Conservation (phyloP, 2,329 filamentous ascomycete species). For the Bipolaris gigantea region DNA sequence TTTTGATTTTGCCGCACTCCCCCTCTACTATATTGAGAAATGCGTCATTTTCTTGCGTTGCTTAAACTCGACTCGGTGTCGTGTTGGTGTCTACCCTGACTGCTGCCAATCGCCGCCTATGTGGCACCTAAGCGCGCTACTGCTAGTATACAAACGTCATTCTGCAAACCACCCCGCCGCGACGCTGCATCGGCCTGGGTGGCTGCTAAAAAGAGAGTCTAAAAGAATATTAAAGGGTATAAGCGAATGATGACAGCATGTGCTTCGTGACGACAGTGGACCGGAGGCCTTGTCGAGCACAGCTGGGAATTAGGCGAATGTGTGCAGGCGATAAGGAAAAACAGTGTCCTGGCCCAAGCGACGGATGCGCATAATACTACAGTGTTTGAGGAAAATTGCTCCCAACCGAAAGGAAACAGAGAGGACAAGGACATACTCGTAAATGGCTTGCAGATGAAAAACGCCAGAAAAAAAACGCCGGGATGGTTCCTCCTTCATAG, state of each 20-base stretch:
- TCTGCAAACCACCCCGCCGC: slow-evolving; percentile 20
- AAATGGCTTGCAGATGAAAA: slow-evolving; percentile 13
- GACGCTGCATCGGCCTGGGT: slow-evolving; percentile 12
- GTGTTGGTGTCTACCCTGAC: slow-evolving; percentile 17
- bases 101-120: background rate
- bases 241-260: slow-evolving; percentile 38
- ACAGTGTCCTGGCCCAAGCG: slow-evolving; percentile 4
- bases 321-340: slow-evolving; percentile 3
- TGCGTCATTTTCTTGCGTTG: slow-evolving; percentile 32
- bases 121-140: slow-evolving; percentile 2
- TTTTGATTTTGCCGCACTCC: slow-evolving; percentile 25
- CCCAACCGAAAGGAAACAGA: slow-evolving; percentile 8
- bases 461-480: slow-evolving; percentile 31
- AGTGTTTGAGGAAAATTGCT: slow-evolving; percentile 30
- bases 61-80: slow-evolving; percentile 15
- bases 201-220: slow-evolving; percentile 41
- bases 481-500: slow-evolving; percentile 12
- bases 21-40: slow-evolving; percentile 20
- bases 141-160: slow-evolving; percentile 46
- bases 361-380: slow-evolving; percentile 34
- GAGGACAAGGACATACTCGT: slow-evolving; percentile 31
- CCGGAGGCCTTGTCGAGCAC: slow-evolving; percentile 20
- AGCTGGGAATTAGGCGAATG: slow-evolving; percentile 16
- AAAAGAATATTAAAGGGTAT: slow-evolving; percentile 43
- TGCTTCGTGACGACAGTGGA: slow-evolving; percentile 26